These are phyloP conservation scores for Daldinia eschscholtzii DNA, from an alignment of 2,329 filamentous ascomycete species.

Conservation along the genomic window DNA sequence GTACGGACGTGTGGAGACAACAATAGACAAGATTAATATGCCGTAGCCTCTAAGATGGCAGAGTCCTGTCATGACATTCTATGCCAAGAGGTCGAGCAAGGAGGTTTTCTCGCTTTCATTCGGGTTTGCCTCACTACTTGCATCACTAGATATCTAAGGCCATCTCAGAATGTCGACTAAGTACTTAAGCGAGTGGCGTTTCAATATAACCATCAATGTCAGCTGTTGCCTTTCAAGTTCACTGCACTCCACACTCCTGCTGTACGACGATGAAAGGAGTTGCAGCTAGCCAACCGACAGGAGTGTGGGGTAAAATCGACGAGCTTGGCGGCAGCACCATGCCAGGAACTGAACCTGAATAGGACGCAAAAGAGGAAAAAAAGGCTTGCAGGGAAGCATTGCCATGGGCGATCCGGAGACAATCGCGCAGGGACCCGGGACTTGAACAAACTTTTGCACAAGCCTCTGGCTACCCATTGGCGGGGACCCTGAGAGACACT, in stretches of 20 bases:
- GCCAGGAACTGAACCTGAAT: conserved; percentile 48
- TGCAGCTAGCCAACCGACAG: conserved; percentile 45
- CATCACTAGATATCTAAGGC: conserved; percentile 44
- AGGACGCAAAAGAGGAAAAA: conserved; percentile 29
- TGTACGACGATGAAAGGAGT: conserved; percentile 44
- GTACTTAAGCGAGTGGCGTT: conserved; percentile 52
- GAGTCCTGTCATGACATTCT: conserved; percentile 39
- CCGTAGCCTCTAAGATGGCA: conserved; percentile 40
- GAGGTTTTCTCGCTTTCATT: conserved; percentile 48
- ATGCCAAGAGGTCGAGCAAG: conserved; percentile 41
- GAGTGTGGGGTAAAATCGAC: conserved; percentile 51
- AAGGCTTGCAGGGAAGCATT: conserved; percentile 39
- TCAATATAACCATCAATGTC: conserved; percentile 49
- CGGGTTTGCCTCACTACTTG: conserved; percentile 49
- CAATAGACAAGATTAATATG: conserved; percentile 50
- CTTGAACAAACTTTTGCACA: conserved; percentile 39
- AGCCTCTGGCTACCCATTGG: conserved; percentile 30
- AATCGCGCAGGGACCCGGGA: conserved; percentile 47
- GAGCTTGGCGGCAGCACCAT: conserved; percentile 40
- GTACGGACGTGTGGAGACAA: conserved; percentile 43
- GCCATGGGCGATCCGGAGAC: conserved; percentile 50
- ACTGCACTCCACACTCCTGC: conserved; percentile 52
- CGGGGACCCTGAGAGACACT: conserved; percentile 40
- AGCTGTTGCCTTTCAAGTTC: conserved; percentile 47
- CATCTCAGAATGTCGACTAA: conserved; percentile 45